A percentile compares a stretch with the other conserved stretches of the same genome.
These are phyloP conservation scores for Dovyalis caffra DNA, from an alignment of 345 rosid species.

Conservation along the genomic window DNA sequence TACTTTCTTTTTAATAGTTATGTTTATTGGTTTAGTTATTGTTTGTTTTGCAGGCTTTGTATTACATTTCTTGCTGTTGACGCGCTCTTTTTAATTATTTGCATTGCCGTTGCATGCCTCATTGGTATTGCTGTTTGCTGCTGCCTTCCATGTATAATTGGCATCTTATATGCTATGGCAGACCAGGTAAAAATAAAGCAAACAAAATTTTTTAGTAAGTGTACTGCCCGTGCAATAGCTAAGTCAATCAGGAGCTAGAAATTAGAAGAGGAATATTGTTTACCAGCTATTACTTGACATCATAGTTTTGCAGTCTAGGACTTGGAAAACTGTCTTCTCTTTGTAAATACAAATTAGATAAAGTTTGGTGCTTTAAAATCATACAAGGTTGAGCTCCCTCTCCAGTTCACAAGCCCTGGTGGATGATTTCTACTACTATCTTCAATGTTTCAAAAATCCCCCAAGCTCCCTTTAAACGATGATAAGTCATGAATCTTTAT, in stretches of 20 bases:
- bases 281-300: background rate
- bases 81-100: conserved; percentile 71
- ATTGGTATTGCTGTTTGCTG: conserved; percentile 89
- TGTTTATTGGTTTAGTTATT: conserved; percentile 2
- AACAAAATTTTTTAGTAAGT: background rate
- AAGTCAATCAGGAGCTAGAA: background rate
- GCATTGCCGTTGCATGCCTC: conserved; percentile 68
- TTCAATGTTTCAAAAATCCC: background rate
- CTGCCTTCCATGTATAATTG: conserved; percentile 93
- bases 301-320: too few relatives aligned
- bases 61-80: conserved; percentile 82
- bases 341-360: background rate
- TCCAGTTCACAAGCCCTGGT: background rate
- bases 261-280: background rate
- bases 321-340: background rate
- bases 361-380: background rate
- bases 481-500: background rate
- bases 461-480: background rate
- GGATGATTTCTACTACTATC: background rate
- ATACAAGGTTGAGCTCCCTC: background rate
- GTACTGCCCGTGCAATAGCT: background rate
- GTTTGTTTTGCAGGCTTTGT: conserved; percentile 67
- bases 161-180: conserved; percentile 71
- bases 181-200: conserved; percentile 54
- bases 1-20: background rate